phyloP scores from a whole-genome alignment of 1,139 yeast genomes.

The Yamadazyma spencermartinsiae region DNA sequence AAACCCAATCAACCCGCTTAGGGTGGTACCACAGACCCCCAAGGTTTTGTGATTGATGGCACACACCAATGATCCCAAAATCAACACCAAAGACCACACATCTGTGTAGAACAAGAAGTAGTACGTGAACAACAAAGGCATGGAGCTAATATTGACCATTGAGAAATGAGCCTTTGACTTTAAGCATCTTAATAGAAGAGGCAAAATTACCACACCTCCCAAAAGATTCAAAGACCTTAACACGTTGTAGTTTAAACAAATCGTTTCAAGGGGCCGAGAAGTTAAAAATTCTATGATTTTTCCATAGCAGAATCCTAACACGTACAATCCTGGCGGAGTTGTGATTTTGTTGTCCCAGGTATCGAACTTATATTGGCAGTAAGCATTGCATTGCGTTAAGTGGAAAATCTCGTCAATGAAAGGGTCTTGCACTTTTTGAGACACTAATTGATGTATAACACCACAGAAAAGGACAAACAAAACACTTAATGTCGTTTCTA shows the following conservation, averaged over 20 bases:
- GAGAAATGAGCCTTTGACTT: conserved; percentile 39
- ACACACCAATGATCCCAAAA: conserved; percentile 47
- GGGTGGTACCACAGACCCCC: conserved; percentile 13
- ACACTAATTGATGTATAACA: conserved; percentile 17
- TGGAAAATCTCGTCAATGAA: conserved; percentile 85
- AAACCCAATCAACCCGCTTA: conserved; percentile 51
- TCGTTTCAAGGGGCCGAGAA: background rate
- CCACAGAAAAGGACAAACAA: conserved; percentile 19
- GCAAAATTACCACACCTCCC: conserved; percentile 61
- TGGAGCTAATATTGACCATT: conserved; percentile 50
- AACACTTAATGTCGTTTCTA: background rate
- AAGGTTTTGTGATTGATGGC: conserved; percentile 24
- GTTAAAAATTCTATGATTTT: conserved; percentile 23
- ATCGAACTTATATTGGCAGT: conserved; percentile 58
- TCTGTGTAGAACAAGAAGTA: conserved; percentile 87
- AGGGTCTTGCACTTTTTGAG: conserved; percentile 33
- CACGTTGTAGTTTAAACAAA: conserved; percentile 37
- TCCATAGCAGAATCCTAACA: conserved; percentile 55
- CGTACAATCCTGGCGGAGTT: conserved; percentile 93
- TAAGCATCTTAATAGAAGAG: conserved; percentile 29
- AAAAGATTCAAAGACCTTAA: conserved; percentile 60
- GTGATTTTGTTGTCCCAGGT: conserved; percentile 90
- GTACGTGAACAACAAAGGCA: conserved; percentile 74
- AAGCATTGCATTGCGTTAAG: conserved; percentile 71
- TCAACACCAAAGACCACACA: conserved; percentile 80